Base-by-base conservation (phyloP, 2,329 filamentous ascomycete genomes). In the Escovopsis sp. region DNA sequence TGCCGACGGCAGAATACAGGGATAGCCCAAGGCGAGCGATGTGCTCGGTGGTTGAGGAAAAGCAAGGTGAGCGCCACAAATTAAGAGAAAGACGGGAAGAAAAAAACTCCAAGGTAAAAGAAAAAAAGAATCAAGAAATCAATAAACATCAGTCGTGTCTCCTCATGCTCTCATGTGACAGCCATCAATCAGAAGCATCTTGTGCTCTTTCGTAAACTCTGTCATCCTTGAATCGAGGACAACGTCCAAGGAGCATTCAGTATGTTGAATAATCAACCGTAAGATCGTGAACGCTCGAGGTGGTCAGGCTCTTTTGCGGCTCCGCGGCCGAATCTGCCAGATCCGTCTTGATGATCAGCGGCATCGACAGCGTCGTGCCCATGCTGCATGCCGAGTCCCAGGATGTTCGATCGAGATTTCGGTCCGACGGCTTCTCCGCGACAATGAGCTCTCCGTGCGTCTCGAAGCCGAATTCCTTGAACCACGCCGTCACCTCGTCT, bases 401-500 rank as follows among this genome's bases (percentile, higher is more conserved):
- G 53, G 12, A 47, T 47, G 49, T 51, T 57, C 33, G 47, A 48
- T 28, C 50, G 48, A 5, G 53, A 53, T 40, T 51, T 45, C 38
- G 38, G 26, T 40, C 23, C 36, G 46, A 42, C 7, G 35, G 37
- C 12, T 34, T 39, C 32, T 47, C 48, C 34, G 51, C 57, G 10
- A 51, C 41, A 18, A 62, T 47, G 34, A 75, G 59, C 33, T 55
- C 51, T 7, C 70, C 69, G 36, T 59, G 53, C 3, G 60, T 56
- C 32, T 64, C 59, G 43, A 75, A 69, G 11, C 67, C 65, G 51
- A 72, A 68, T 4, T 59, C 62, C n/a, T 62, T 59, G 49, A 70
- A 74, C 73, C 73, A 77, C 3, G 60, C 59, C 5, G 54, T 54
- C 19, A 77, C 53, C 7, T 73, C 69, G 23, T 62, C 58, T 4